These are phyloP conservation scores for Pestalotiopsis sp. DNA, from an alignment of 2,329 filamentous ascomycete genomes.

Conservation along the genomic window DNA sequence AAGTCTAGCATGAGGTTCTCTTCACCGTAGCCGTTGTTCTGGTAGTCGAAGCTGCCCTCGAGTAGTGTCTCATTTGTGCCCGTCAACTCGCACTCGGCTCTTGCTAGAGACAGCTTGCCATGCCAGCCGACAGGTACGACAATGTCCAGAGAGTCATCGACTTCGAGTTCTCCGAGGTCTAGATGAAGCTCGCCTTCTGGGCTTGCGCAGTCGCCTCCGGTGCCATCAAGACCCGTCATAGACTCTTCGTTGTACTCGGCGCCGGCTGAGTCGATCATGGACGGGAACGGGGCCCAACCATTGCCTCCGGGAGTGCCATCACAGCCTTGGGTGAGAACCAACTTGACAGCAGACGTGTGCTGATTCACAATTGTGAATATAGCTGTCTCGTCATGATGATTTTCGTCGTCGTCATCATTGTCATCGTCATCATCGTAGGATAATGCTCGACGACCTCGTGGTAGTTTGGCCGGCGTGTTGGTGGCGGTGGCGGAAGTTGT, in stretches of 20 bases:
- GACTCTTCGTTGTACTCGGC: not conserved
- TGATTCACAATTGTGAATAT: not conserved
- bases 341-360: not conserved
- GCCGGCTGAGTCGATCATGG: not conserved
- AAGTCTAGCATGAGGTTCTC: not conserved
- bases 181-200: not conserved
- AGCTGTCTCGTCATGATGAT: not conserved
- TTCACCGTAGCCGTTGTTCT: not conserved
- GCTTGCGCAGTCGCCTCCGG: not conserved
- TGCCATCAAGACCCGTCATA: not conserved
- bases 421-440: not conserved
- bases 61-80: not conserved
- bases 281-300: not conserved
- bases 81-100: not conserved
- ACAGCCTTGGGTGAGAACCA: not conserved
- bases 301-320: not conserved
- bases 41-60: slow-evolving; percentile 1
- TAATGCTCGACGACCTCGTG: not conserved
- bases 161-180: not conserved
- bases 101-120: not conserved
- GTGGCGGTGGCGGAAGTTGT: not conserved
- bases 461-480: not conserved
- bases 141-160: not conserved
- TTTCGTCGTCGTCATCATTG: no score
- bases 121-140: not conserved